Percentiles rank a stretch among this genome's conserved stretches.
Evolutionary conservation across 2,329 filamentous ascomycete species (phyloP).

Genomic region (Tricladium varicosporioides): DNA sequence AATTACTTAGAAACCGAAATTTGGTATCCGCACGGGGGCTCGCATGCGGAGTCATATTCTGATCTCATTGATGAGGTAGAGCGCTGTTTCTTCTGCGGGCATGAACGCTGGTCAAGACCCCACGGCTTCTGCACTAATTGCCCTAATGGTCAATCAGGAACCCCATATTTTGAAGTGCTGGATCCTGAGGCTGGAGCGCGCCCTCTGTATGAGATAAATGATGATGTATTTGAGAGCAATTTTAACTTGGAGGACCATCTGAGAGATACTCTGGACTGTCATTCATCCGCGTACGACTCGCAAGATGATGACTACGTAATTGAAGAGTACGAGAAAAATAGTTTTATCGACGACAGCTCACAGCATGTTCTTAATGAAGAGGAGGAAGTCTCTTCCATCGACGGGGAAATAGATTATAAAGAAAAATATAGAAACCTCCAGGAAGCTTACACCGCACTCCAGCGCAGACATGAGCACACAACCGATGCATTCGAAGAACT

Average conservation of each 20-base stretch:
- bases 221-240: neutral
- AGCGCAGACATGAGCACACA: slow-evolving; percentile 4
- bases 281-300: slow-evolving; percentile 31
- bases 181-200: neutral
- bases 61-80: slow-evolving; percentile 20
- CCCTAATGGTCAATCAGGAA: neutral
- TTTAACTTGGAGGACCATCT: slow-evolving; percentile 9
- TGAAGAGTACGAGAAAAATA: slow-evolving; percentile 27
- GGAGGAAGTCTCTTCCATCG: slow-evolving; percentile 9
- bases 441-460: neutral
- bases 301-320: slow-evolving; percentile 21
- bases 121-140: slow-evolving; percentile 23
- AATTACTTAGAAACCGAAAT: neutral
- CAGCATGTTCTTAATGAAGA: slow-evolving; percentile 9
- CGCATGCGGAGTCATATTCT: slow-evolving; percentile 1
- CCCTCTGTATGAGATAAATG: slow-evolving; percentile 10
- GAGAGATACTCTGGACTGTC: slow-evolving; percentile 23
- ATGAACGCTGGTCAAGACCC: slow-evolving; percentile 24
- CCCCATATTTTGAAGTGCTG: slow-evolving; percentile 19
- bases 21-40: neutral
- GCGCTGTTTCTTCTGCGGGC: slow-evolving; percentile 24
- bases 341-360: slow-evolving; percentile 17
- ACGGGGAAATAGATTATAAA: slow-evolving; percentile 24
- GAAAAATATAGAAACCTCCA: slow-evolving; percentile 16
- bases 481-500: slow-evolving; percentile 12